phyloP scores from a whole-genome alignment of 495 filamentous ascomycete genomes.

The Penicillium flavigenum region DNA sequence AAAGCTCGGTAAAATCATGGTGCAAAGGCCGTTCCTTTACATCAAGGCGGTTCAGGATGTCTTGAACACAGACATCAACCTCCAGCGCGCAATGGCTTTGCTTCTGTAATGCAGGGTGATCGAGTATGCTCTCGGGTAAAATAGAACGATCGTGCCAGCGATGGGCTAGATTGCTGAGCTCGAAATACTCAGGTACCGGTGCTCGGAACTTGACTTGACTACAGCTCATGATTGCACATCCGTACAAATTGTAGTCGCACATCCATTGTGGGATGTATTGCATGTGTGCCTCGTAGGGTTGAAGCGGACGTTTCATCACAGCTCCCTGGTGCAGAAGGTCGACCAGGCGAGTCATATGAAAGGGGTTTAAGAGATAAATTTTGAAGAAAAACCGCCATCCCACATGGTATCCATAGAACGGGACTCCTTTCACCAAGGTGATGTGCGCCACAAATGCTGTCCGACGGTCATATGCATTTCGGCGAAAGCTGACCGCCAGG shows the following conservation, averaged over 20 bases:
- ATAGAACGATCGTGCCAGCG: conserved; percentile 81
- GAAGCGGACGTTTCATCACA: conserved; percentile 76
- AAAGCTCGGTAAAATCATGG: conserved; percentile 79
- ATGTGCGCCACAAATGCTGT: conserved; percentile 82
- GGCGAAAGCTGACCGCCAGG: conserved; percentile 74
- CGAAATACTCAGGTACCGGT: conserved; percentile 69
- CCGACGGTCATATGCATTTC: conserved; percentile 66
- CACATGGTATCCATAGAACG: conserved; percentile 93
- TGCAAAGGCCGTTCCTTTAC: conserved; percentile 73
- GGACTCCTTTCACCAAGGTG: conserved; percentile 85
- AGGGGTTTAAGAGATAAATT: conserved; percentile 86
- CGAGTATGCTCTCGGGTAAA: conserved; percentile 49
- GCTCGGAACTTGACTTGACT: conserved; percentile 65
- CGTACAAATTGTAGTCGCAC: conserved; percentile 95
- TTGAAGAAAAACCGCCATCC: conserved; percentile 92
- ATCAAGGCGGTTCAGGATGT: conserved; percentile 81
- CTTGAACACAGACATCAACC: conserved; percentile 81
- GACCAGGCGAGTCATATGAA: conserved; percentile 74
- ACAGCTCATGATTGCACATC: conserved; percentile 82
- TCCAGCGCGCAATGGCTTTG: conserved; percentile 87
- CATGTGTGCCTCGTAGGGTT: conserved; percentile 91
- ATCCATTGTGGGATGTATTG: conserved; percentile 95
- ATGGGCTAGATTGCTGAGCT: conserved; percentile 56
- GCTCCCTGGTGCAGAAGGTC: conserved; percentile 84
- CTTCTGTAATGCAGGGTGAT: conserved; percentile 62